phyloP scores from a whole-genome alignment of 2,329 filamentous ascomycete genomes.

The Pezicula radicicola region DNA sequence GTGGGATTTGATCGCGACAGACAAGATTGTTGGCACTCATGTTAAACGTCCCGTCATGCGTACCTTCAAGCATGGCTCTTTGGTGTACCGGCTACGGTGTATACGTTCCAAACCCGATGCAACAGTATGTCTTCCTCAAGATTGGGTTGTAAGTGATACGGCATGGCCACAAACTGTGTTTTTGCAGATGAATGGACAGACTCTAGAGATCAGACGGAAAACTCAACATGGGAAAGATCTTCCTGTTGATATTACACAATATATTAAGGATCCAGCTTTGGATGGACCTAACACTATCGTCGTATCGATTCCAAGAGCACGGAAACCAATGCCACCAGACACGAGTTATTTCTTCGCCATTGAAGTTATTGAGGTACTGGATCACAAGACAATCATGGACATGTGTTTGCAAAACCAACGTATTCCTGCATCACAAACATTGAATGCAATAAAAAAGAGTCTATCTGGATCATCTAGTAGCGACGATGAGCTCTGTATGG shows the following conservation, averaged over 20 bases:
- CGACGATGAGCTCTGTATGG: constrained; percentile 63
- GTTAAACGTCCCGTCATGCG: constrained; percentile 26
- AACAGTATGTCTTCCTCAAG: constrained; percentile 31
- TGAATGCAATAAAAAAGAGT: constrained; percentile 52
- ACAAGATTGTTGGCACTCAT: constrained; percentile 13
- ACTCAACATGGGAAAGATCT: constrained; percentile 72
- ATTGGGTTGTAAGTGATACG: constrained; percentile 64
- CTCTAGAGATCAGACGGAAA: constrained; percentile 61
- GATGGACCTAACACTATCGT: constrained; percentile 13
- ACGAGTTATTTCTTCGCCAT: constrained; percentile 62
- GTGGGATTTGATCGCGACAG: constrained; percentile 19
- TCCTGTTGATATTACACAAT: constrained; percentile 68
- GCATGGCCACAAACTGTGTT: constrained; percentile 71
- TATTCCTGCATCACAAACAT: constrained; percentile 46
- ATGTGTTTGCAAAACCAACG: constrained; percentile 33
- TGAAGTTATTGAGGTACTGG: constrained; percentile 62
- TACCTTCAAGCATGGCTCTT: constrained; percentile 44
- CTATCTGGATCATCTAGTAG: constrained; percentile 39
- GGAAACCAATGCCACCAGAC: constrained; percentile 29
- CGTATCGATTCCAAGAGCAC: constrained; percentile 17
- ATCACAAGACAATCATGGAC: constrained; percentile 39
- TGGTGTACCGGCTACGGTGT: constrained; percentile 68
- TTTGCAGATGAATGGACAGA: constrained; percentile 61
- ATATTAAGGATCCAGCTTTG: constrained; percentile 24
- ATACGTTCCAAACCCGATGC: constrained; percentile 34